Evolutionary conservation across 2,329 filamentous ascomycete genomes (phyloP), one percentile per base, ranked within the genome.

Genomic region (Fusarium poae): DNA sequence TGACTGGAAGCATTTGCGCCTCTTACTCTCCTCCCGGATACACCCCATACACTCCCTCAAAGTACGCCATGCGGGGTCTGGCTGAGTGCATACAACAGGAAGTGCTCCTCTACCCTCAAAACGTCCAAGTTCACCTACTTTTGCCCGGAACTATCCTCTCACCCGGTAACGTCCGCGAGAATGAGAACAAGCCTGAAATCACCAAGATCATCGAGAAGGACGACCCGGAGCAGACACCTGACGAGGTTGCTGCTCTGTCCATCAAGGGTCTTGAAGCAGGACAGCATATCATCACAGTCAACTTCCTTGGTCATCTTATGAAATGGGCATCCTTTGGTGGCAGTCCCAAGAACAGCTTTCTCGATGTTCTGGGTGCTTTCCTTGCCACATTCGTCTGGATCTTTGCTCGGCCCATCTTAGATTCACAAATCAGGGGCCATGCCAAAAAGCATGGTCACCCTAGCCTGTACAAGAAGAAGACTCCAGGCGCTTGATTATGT

Each of bases 81-180:
- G 91, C 92, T 55, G 96, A 99, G 77, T 91, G 90, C 0, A 83
- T 99, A 50, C 89, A 88, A 23, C 92, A 95, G 76, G 96, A 99
- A 80, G 82, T 97, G 43, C 84, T 93, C 73, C 83, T 97, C 52
- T 99, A 98, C 82, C 94, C 94, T 44, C 91, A 91, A 54, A 87
- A 91, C 43, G 90, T 98, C 55, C 88, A 91, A 72, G 84, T 97
- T 21, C 93, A 97, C 75, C 86, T 93, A 42, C 88, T 98, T 15
- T 92, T 90, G 73, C 96, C 96, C 0, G 95, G 92, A 54, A 93
- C 91, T 4, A 98, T 99, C 68, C 84, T 89, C 16, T 90, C 87
- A 8, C 90, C 93, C 0, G 94, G 94, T 1, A 86, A 91, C 52
- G 90, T 90, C 63, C 84, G 87, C 20, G 95, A 98, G 81, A 90